phyloP scores from a whole-genome alignment of 2,329 filamentous ascomycete species.

The Leptographium wingfieldii region DNA sequence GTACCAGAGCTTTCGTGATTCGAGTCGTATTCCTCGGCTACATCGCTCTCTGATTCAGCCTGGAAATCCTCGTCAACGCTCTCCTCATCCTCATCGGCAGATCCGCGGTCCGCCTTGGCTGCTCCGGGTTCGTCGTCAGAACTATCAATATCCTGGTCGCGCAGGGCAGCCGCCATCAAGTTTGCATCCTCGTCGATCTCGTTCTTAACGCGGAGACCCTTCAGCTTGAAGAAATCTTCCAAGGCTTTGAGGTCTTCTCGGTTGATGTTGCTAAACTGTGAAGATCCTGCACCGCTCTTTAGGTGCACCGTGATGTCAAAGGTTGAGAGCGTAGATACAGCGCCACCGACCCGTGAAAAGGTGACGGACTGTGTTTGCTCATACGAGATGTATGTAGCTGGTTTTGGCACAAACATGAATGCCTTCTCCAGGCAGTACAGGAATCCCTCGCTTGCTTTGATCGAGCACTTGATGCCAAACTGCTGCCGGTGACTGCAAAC shows the following conservation, averaged over 20 bases:
- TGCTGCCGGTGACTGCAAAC: constrained; percentile 66
- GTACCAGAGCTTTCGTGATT: constrained; percentile 76
- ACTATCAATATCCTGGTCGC: constrained; percentile 70
- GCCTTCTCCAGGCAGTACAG: constrained; percentile 96
- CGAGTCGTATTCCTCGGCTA: constrained; percentile 91
- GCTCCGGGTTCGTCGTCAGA: constrained; percentile 73
- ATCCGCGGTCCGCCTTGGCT: constrained; percentile 64
- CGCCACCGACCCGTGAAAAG: constrained; percentile 90
- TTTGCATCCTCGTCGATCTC: constrained; percentile 94
- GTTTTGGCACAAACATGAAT: constrained; percentile 98
- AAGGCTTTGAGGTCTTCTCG: constrained; percentile 92
- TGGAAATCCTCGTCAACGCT: constrained; percentile 93
- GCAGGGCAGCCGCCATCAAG: constrained; percentile 64
- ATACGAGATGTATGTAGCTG: constrained; percentile 91
- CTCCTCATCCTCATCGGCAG: constrained; percentile 91
- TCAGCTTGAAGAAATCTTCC: constrained; percentile 96
- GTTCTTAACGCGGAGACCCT: constrained; percentile 92
- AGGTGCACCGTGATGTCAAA: constrained; percentile 93
- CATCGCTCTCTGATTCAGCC: constrained; percentile 83
- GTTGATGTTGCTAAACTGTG: constrained; percentile 98
- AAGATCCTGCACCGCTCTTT: constrained; percentile 76
- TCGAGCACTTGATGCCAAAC: constrained; percentile 96
- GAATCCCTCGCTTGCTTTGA: constrained; percentile 97
- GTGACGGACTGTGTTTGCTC: constrained; percentile 86
- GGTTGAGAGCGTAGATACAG: constrained; percentile 83